Conservation (phyloP, 495 filamentous ascomycete genomes). For the Trypethelium eluteriae region DNA sequence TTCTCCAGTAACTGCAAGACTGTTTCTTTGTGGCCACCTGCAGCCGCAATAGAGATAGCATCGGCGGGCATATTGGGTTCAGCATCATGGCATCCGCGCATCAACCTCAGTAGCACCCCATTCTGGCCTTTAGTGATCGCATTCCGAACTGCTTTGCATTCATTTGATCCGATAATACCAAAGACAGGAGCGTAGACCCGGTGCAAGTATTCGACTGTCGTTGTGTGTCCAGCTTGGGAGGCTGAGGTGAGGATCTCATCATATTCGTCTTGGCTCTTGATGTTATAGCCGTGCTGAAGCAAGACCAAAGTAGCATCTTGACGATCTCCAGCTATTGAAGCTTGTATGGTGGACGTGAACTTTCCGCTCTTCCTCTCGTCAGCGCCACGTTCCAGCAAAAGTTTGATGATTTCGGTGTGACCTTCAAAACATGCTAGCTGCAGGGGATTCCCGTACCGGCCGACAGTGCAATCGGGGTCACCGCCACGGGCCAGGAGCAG, state of each 20-base stretch:
- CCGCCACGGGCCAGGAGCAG: slow-evolving; percentile 12
- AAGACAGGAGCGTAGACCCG: background rate
- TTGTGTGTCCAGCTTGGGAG: background rate
- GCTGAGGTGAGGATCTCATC: background rate
- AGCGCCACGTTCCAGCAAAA: slow-evolving; percentile 16
- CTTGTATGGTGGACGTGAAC: background rate
- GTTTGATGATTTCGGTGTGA: background rate
- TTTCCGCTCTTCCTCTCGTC: background rate
- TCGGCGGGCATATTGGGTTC: background rate
- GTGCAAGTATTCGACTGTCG: background rate
- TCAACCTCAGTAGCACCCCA: background rate
- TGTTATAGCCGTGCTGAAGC: background rate
- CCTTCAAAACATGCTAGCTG: slow-evolving; percentile 16
- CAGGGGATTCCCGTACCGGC: slow-evolving; percentile 18
- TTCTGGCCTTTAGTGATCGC: background rate
- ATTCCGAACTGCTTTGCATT: background rate
- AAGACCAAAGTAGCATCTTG: background rate
- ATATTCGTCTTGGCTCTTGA: background rate
- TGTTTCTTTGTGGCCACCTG: background rate
- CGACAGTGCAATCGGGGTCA: slow-evolving; percentile 3
- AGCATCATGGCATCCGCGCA: background rate
- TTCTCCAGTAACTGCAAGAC: background rate
- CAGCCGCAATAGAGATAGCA: background rate
- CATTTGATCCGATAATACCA: background rate
- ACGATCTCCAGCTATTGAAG: background rate